Conservation (phyloP, 768 basidiomycete genomes). For the Pluteus cervinus region DNA sequence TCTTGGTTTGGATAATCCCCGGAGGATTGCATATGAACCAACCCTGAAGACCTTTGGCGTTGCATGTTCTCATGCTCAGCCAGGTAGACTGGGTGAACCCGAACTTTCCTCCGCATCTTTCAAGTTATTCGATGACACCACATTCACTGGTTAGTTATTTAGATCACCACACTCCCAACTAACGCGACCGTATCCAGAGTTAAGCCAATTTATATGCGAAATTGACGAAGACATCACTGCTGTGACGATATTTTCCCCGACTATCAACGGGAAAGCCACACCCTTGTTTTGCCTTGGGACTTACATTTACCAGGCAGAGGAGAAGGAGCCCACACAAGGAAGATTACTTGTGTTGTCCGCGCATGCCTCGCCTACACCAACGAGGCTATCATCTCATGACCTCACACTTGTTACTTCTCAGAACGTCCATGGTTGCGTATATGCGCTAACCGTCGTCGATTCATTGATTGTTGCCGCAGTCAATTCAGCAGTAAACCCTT, state of each 20-base stretch:
- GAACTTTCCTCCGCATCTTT: slow-evolving; percentile 49
- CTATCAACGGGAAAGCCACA: slow-evolving; percentile 21
- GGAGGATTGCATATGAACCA: slow-evolving; percentile 56
- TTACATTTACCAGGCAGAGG: slow-evolving; percentile 32
- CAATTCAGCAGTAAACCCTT: slow-evolving; percentile 45
- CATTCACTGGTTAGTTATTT: slow-evolving; percentile 50
- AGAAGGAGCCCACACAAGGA: slow-evolving; percentile 49
- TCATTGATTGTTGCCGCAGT: slow-evolving; percentile 61
- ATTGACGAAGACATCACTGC: slow-evolving; percentile 61
- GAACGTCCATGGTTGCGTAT: slow-evolving; percentile 62
- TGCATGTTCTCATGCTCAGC: slow-evolving; percentile 47
- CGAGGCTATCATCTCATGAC: slow-evolving; percentile 20
- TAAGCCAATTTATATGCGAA: slow-evolving; percentile 43
- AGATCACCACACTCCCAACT: neutral
- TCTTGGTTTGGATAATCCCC: slow-evolving; percentile 69
- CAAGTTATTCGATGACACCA: slow-evolving; percentile 57
- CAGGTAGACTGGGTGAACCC: slow-evolving; percentile 46
- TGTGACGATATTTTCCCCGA: slow-evolving; percentile 30
- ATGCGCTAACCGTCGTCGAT: slow-evolving; percentile 46
- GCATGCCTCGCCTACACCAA: slow-evolving; percentile 16
- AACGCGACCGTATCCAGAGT: slow-evolving; percentile 22
- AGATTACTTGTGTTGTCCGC: slow-evolving; percentile 54
- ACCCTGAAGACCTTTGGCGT: slow-evolving; percentile 57
- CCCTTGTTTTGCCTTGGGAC: slow-evolving; percentile 49
- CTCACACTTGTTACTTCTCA: slow-evolving; percentile 35